Evolutionary conservation across 768 basidiomycete species (phyloP).

Genomic region (Kwoniella dendrophila): DNA sequence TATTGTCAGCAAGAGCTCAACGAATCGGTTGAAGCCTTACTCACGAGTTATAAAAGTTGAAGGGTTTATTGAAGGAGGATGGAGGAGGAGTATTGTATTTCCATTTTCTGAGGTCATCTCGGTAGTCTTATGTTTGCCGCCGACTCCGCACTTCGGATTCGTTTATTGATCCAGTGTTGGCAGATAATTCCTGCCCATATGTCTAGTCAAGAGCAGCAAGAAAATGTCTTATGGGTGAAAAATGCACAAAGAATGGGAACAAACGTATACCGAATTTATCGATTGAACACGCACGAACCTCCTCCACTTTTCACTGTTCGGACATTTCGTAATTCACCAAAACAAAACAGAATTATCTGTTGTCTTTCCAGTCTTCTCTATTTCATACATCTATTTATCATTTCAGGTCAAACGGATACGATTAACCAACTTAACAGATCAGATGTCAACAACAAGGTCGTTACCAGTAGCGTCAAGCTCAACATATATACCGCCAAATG

Average conservation of each 20-base stretch:
- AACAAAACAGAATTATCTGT: not conserved
- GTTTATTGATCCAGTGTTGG: no score
- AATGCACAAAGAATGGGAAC: not conserved
- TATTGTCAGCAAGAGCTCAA: not conserved
- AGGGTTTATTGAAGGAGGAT: conserved; percentile 24
- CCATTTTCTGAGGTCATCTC: conserved; percentile 2
- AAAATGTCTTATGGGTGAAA: not conserved
- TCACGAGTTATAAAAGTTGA: conserved; percentile 32
- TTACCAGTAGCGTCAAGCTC: conserved; percentile 2
- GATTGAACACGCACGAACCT: conserved; percentile 8
- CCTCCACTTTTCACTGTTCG: conserved; percentile 7
- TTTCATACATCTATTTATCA: not conserved
- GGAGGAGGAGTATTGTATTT: conserved; percentile 31
- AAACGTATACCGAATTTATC: not conserved
- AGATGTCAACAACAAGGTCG: conserved; percentile 11
- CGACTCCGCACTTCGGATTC: no score
- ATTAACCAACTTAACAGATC: not conserved
- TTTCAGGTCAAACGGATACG: not conserved
- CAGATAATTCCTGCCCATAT: no score
- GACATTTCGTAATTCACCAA: not conserved
- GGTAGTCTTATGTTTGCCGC: no score
- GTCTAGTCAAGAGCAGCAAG: no score
- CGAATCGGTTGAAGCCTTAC: not conserved
- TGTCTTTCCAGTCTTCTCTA: not conserved
- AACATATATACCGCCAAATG: conserved; percentile 25